Conservation (phyloP, 1,284 basidiomycete genomes). For the Tilletia walkeri region DNA sequence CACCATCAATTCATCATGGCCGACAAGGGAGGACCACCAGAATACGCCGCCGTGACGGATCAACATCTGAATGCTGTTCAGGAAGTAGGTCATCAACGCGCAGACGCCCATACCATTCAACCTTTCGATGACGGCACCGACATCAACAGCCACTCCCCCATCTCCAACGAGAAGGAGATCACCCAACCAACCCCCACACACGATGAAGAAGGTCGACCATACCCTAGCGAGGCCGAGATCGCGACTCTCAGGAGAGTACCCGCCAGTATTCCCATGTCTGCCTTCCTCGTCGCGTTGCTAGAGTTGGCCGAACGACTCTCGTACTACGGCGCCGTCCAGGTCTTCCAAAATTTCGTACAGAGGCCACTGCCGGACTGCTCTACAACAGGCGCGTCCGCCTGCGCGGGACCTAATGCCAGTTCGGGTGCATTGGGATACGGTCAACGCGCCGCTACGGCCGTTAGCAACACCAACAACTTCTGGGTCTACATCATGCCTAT, state of each 20-base stretch:
- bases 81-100: neutral
- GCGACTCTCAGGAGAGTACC: constrained; percentile 46
- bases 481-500: constrained; percentile 51
- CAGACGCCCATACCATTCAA: neutral
- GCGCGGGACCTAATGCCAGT: constrained; percentile 26
- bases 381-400: constrained; percentile 34
- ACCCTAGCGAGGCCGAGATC: constrained; percentile 47
- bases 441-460: constrained; percentile 47
- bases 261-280: constrained; percentile 43
- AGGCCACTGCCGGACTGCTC: constrained; percentile 37
- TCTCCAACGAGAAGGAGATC: constrained; percentile 1
- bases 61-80: neutral
- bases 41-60: constrained; percentile 1
- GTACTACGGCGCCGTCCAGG: constrained; percentile 51
- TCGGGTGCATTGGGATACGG: constrained; percentile 50
- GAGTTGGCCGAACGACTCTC: constrained; percentile 55
- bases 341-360: constrained; percentile 53
- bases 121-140: neutral
- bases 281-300: constrained; percentile 50
- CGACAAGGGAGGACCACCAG: neutral
- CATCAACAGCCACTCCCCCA: neutral
- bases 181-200: neutral
- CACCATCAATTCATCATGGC: no score
- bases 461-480: constrained; percentile 53
- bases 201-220: constrained; percentile 19